Evolutionary conservation across 371 early-diverging fungal species (phyloP).

Genomic region (Dichotomocladium elegans): DNA sequence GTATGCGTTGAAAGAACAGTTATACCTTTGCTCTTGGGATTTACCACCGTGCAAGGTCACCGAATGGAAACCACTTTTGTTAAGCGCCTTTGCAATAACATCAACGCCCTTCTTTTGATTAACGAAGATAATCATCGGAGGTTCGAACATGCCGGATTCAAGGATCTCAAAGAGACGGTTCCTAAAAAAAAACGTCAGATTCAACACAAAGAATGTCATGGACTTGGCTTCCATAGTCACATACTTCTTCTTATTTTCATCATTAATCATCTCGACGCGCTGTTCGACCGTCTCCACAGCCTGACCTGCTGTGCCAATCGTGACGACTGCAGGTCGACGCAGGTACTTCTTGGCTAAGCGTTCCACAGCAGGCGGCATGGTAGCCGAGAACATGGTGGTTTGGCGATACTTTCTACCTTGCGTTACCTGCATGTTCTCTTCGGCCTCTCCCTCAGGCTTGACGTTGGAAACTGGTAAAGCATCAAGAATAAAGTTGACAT

Average conservation of each 20-base stretch:
- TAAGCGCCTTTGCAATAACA: conserved; percentile 67
- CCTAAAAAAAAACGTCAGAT: conserved; percentile 25
- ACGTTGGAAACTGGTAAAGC: conserved; percentile 86
- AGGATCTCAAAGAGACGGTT: conserved; percentile 76
- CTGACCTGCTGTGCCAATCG: conserved; percentile 96
- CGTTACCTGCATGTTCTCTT: conserved; percentile 34
- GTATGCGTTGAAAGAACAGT: not conserved
- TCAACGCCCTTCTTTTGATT: conserved; percentile 92
- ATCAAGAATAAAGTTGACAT: conserved; percentile 93
- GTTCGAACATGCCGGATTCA: conserved; percentile 55
- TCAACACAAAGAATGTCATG: not conserved
- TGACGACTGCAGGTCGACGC: conserved; percentile 92
- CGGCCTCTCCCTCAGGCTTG: conserved; percentile 84
- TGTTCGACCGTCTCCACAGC: conserved; percentile 95
- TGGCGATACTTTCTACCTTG: conserved; percentile 77
- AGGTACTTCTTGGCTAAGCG: conserved; percentile 91
- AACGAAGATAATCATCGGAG: conserved; percentile 97
- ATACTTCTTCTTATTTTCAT: conserved; percentile 81
- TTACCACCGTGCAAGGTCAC: conserved; percentile 93
- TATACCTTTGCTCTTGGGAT: conserved; percentile 88
- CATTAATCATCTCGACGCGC: conserved; percentile 87
- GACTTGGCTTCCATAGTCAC: conserved; percentile 6
- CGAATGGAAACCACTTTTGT: conserved; percentile 66
- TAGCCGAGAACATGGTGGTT: conserved; percentile 99
- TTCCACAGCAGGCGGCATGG: conserved; percentile 97